A percentile compares a stretch with the other conserved stretches of the same genome.
These are phyloP conservation scores for Candida gigantensis DNA, from an alignment of 1,139 yeast genomes.

Conservation along the genomic window DNA sequence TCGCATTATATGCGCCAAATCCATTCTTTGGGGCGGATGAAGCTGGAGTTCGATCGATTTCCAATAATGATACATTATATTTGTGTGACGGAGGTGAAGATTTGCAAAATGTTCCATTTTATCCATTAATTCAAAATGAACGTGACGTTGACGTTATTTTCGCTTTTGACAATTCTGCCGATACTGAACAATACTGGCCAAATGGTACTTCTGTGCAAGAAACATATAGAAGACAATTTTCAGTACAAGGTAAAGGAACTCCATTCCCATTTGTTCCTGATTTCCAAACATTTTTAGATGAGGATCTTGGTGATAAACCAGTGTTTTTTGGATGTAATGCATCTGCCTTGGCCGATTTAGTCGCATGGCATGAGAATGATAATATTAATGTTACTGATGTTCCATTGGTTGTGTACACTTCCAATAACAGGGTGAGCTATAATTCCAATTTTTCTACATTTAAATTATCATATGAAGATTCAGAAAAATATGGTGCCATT, in stretches of 20 bases:
- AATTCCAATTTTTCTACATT: conserved; percentile 41
- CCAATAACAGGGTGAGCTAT: conserved; percentile 35
- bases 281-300: conserved; percentile 27
- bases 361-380: conserved; percentile 28
- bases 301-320: conserved; percentile 32
- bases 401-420: conserved; percentile 42
- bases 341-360: conserved; percentile 28
- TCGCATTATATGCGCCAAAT: conserved; percentile 44
- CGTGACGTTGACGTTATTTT: conserved; percentile 77
- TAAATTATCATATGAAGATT: conserved; percentile 39
- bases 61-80: conserved; percentile 45
- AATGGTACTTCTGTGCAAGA: conserved; percentile 69
- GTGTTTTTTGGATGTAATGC: conserved; percentile 47
- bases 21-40: conserved; percentile 33
- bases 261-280: conserved; percentile 46
- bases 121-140: conserved; percentile 70
- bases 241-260: conserved; percentile 39
- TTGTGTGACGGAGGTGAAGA: conserved; percentile 94
- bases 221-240: conserved; percentile 53
- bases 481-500: conserved; percentile 33
- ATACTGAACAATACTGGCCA: conserved; percentile 70
- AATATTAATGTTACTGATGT: conserved; percentile 33
- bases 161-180: conserved; percentile 87
- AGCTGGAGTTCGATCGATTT: conserved; percentile 24
- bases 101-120: conserved; percentile 72